Conservation (phyloP, 345 rosid genomes). For the Eutrema heterophyllum region DNA sequence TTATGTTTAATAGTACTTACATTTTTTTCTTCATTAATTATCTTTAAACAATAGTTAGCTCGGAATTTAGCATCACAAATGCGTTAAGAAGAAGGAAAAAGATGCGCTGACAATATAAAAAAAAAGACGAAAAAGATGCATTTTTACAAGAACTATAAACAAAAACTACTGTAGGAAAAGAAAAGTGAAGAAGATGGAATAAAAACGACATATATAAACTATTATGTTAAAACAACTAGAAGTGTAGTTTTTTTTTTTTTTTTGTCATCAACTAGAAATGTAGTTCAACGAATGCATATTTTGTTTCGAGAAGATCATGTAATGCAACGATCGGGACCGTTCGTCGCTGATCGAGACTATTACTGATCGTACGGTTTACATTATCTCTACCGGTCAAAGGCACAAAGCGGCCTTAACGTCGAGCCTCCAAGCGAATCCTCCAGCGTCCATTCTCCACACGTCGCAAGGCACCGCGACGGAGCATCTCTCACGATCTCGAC, state of each 20-base stretch:
- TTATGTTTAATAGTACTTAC: no score
- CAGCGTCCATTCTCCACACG: slow-evolving; percentile 73
- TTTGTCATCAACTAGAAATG: no score
- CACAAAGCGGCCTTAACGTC: slow-evolving; percentile 74
- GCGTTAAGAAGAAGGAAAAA: not conserved
- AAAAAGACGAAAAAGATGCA: no score
- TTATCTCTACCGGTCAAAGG: slow-evolving; percentile 31
- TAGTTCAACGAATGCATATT: not conserved
- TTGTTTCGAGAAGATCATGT: not conserved
- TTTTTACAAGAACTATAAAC: slow-evolving; percentile 11
- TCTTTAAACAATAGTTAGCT: not conserved
- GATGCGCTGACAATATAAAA: no score
- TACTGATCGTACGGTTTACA: no score
- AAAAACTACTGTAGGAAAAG: not conserved
- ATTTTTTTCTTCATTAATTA: not conserved
- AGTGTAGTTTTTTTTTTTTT: no score
- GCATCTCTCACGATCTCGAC: slow-evolving; percentile 42
- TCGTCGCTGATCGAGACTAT: not conserved
- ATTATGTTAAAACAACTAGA: no score
- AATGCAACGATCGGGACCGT: not conserved
- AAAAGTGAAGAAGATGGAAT: not conserved
- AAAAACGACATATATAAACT: no score
- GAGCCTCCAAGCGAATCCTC: slow-evolving; percentile 86
- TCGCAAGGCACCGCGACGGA: slow-evolving; percentile 77
- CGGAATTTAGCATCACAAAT: not conserved